Conservation (phyloP, 305 asterid genomes). For the Rubia peregrina region DNA sequence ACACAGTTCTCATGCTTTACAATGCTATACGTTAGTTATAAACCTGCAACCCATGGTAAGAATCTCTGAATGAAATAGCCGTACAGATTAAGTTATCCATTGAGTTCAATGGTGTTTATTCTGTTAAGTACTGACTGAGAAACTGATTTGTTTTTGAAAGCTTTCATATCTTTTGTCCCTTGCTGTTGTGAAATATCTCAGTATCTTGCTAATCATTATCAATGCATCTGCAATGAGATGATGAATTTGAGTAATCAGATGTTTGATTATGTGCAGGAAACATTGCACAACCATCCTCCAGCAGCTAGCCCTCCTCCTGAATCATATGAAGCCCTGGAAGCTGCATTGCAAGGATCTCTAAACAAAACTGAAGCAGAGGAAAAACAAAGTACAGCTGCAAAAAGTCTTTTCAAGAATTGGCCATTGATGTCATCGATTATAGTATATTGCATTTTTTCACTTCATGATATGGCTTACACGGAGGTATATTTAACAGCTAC, state of each 20-base stretch:
- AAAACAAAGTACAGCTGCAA: constrained; percentile 22
- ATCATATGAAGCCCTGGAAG: constrained; percentile 44
- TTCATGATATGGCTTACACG: constrained; percentile 91
- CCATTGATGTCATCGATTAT: constrained; percentile 93
- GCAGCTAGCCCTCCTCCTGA: constrained; percentile 19
- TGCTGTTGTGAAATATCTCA: not conserved
- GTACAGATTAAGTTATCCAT: not conserved
- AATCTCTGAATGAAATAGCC: not conserved
- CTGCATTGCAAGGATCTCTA: constrained; percentile 28
- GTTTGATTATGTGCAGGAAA: constrained; percentile 46
- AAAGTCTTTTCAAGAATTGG: constrained; percentile 71
- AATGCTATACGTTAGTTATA: not conserved
- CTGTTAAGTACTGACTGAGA: not conserved
- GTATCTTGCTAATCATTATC: constrained; percentile 3
- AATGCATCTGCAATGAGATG: not conserved
- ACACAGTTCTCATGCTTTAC: not conserved
- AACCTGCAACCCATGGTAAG: not conserved
- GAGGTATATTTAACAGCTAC: constrained; percentile 42
- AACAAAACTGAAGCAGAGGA: constrained; percentile 16
- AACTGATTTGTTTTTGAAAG: not conserved
- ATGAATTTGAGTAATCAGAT: not conserved
- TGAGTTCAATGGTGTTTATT: not conserved
- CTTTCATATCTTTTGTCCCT: not conserved
- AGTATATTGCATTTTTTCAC: constrained; percentile 74
- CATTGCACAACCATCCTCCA: constrained; percentile 54